Percentiles rank a stretch among this genome's conserved stretches.
Conservation (phyloP, 148 eudicot genomes). For the Drosera capensis region DNA sequence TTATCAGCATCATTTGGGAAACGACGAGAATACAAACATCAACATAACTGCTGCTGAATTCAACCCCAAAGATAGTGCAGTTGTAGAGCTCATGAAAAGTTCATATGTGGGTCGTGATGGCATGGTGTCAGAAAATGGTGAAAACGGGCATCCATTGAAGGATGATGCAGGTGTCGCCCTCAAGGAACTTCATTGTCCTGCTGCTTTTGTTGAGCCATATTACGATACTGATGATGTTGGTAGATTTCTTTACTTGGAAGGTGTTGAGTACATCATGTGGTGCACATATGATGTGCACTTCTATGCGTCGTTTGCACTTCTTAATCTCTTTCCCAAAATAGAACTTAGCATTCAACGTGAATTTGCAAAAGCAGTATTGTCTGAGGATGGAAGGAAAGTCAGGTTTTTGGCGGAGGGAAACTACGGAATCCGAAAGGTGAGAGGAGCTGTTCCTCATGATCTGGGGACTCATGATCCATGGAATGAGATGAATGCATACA, state of each 20-base stretch:
- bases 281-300: slow-evolving; percentile 98
- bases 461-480: slow-evolving; percentile 97
- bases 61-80: slow-evolving; percentile 15
- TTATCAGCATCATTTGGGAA: slow-evolving; percentile 10
- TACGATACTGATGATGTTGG: slow-evolving; percentile 68
- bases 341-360: slow-evolving; percentile 96
- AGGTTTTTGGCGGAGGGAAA: slow-evolving; percentile 85
- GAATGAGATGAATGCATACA: slow-evolving; percentile 99
- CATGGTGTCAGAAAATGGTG: slow-evolving; percentile 3
- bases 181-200: slow-evolving; percentile 9
- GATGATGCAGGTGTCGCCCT: slow-evolving; percentile 11
- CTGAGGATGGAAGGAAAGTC: slow-evolving; percentile 75
- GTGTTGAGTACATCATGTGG: slow-evolving; percentile 99
- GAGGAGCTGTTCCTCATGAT: slow-evolving; percentile 97
- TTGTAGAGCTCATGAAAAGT: slow-evolving; percentile 18
- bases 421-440: slow-evolving; percentile 80
- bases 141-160: slow-evolving; percentile 2
- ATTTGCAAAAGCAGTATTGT: slow-evolving; percentile 85
- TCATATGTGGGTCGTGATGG: slow-evolving; percentile 6
- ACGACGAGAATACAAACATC: slow-evolving; percentile 10
- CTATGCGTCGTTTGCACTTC: slow-evolving; percentile 95
- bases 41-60: slow-evolving; percentile 20
- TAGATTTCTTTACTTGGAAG: slow-evolving; percentile 88
- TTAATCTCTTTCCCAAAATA: slow-evolving; percentile 85
- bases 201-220: slow-evolving; percentile 6